A percentile compares a stretch with the other conserved stretches of the same genome.
Evolutionary conservation across 257 asterid genomes (phyloP).

Genomic region (Orobanche coerulescens): DNA sequence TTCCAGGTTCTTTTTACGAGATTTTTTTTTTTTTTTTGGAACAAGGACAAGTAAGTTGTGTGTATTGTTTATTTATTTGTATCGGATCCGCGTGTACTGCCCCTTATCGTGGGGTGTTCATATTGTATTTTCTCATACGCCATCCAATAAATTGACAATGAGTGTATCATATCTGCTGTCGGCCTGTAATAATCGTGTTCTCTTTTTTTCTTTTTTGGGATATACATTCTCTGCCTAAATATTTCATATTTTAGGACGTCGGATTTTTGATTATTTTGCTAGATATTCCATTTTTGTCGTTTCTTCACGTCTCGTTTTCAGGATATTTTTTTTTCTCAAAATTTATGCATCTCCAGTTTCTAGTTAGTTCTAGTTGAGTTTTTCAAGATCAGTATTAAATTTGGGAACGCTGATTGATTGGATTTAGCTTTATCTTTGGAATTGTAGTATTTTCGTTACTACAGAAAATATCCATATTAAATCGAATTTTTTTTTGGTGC

Average conservation of each 20-base stretch:
- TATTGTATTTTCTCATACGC: conserved; percentile 19
- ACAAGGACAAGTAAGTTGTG: conserved; percentile 17
- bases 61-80: conserved; percentile 19
- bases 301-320: too few species aligned
- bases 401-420: too few species aligned
- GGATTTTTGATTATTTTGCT: not conserved
- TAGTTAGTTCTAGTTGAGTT: too few species aligned
- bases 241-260: not conserved
- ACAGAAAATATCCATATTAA: too few species aligned
- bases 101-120: conserved; percentile 8
- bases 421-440: too few species aligned
- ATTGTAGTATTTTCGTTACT: too few species aligned
- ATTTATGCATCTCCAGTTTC: too few species aligned
- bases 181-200: not conserved
- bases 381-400: too few species aligned
- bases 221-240: not conserved
- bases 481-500: too few species aligned
- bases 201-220: too few species aligned
- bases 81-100: conserved; percentile 6
- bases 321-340: too few species aligned
- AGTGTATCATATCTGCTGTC: conserved; percentile 11
- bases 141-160: conserved; percentile 26
- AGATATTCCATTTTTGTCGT: not conserved
- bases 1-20: not conserved
- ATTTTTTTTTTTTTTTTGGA: conserved; percentile 5